A percentile compares a stretch with the other conserved stretches of the same genome.
Conservation (phyloP, 2,329 filamentous ascomycete species). For the Neurospora crassa region DNA sequence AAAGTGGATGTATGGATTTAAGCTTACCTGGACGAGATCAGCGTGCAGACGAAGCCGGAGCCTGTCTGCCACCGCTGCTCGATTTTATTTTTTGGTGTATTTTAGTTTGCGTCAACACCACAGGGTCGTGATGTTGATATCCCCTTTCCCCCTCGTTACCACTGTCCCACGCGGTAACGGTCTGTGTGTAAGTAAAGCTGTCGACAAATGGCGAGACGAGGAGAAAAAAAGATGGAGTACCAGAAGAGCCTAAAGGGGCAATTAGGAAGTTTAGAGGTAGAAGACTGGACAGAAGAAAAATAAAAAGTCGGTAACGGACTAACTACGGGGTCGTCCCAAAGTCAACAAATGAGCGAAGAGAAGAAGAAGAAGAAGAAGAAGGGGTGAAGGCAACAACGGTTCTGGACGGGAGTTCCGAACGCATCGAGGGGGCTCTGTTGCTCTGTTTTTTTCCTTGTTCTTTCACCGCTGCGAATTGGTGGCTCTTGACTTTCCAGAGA, state of each 20-base stretch:
- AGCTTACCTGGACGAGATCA: constrained; percentile 48
- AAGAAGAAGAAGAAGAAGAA: constrained; percentile 5
- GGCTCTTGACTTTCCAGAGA: not conserved
- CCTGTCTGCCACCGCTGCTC: constrained; percentile 53
- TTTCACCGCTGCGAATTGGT: not conserved
- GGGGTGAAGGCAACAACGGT: constrained; percentile 7
- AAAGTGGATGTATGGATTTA: constrained; percentile 8
- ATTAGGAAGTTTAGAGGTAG: not conserved
- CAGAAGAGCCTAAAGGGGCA: not conserved
- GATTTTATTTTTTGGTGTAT: constrained; percentile 14
- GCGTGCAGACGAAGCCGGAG: constrained; percentile 45
- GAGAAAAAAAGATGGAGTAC: not conserved
- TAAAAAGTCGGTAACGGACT: constrained; percentile 12
- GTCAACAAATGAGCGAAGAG: constrained; percentile 14
- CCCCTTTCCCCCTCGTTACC: not conserved
- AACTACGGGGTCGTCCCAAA: constrained; percentile 2
- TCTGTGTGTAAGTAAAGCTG: not conserved
- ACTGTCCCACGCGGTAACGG: not conserved
- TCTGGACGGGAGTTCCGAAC: constrained; percentile 5
- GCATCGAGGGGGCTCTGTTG: constrained; percentile 13
- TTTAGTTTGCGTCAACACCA: not conserved
- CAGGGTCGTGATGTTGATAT: not conserved
- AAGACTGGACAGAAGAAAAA: constrained; percentile 8
- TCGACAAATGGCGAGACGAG: not conserved
- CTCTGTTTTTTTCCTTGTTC: not conserved